These are phyloP conservation scores for Paecilomyces fulvus DNA, from an alignment of 2,329 filamentous ascomycete genomes.

Conservation along the genomic window DNA sequence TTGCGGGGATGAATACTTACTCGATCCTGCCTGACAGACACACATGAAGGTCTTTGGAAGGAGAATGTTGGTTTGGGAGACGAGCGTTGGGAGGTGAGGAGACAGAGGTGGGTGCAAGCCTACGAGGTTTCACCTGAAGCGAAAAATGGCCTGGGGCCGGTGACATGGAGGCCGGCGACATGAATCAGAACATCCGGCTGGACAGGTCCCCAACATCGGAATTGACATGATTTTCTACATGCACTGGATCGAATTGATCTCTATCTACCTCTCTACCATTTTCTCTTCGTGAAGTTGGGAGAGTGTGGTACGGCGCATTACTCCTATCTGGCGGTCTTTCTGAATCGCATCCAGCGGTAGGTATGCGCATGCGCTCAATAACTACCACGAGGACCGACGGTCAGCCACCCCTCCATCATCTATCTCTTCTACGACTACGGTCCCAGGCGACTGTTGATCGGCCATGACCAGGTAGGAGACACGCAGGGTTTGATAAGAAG, in stretches of 20 bases:
- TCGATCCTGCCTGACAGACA: not conserved
- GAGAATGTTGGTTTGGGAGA: constrained; percentile 10
- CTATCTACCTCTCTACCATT: not conserved
- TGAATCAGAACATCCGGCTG: not conserved
- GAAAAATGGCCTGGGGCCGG: constrained; percentile 26
- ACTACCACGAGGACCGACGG: constrained; percentile 2
- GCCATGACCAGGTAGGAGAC: not conserved
- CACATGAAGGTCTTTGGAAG: constrained; percentile 6
- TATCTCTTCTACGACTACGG: not conserved
- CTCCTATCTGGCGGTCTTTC: not conserved
- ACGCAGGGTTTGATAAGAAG: not conserved
- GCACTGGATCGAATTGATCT: not conserved
- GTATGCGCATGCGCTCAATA: constrained; percentile 3
- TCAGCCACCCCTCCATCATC: not conserved
- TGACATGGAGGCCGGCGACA: constrained; percentile 21
- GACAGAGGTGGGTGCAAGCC: constrained; percentile 21
- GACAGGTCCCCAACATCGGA: constrained; percentile 10
- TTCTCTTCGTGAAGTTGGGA: not conserved
- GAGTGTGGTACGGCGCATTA: not conserved
- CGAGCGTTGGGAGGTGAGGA: constrained; percentile 13
- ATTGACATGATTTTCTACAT: constrained; percentile 1
- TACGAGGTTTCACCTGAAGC: constrained; percentile 35
- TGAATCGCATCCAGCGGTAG: constrained; percentile 3
- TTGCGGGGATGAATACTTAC: constrained; percentile 7
- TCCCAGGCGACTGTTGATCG: not conserved